Conservation (phyloP, 768 basidiomycete species). For the Boletus sensibilis region DNA sequence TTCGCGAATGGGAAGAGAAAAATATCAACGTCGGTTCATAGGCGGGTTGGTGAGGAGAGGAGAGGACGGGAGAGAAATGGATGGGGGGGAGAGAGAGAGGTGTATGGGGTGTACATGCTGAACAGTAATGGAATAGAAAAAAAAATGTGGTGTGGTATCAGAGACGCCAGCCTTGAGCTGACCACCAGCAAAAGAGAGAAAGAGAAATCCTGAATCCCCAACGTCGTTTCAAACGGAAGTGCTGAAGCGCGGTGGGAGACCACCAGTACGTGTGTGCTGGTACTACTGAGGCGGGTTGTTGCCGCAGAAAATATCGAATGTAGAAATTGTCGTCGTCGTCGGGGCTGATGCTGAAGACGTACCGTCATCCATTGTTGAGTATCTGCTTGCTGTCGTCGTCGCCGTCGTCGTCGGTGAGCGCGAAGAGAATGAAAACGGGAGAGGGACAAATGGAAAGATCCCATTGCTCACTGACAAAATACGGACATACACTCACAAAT, state of each 20-base stretch:
- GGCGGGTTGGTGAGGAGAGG: slow-evolving; percentile 28
- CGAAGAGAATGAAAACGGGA: neutral
- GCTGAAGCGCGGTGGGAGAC: slow-evolving; percentile 33
- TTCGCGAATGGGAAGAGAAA: slow-evolving; percentile 35
- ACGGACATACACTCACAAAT: slow-evolving; percentile 15
- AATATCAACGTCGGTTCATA: slow-evolving; percentile 43
- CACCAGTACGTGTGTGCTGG: slow-evolving; percentile 30
- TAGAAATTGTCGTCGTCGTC: slow-evolving; percentile 55
- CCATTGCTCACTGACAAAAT: slow-evolving; percentile 13
- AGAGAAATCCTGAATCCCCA: slow-evolving; percentile 23
- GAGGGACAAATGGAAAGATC: neutral
- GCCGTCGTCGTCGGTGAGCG: slow-evolving; percentile 12
- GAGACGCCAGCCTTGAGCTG: slow-evolving; percentile 37
- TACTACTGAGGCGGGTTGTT: slow-evolving; percentile 33
- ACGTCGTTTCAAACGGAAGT: slow-evolving; percentile 29
- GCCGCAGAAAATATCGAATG: slow-evolving; percentile 43
- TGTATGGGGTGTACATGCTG: slow-evolving; percentile 5
- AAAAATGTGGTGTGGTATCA: slow-evolving; percentile 10
- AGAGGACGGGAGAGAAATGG: slow-evolving; percentile 13
- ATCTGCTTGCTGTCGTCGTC: slow-evolving; percentile 25
- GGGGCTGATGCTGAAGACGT: slow-evolving; percentile 80
- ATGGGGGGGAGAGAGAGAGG: slow-evolving; percentile 28
- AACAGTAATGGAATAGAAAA: slow-evolving; percentile 14
- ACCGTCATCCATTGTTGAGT: slow-evolving; percentile 64
- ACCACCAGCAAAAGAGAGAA: slow-evolving; percentile 24